A percentile compares a stretch with the other conserved stretches of the same genome.
These are phyloP conservation scores for Fusarium longipes DNA, from an alignment of 2,329 filamentous ascomycete species.

Conservation along the genomic window DNA sequence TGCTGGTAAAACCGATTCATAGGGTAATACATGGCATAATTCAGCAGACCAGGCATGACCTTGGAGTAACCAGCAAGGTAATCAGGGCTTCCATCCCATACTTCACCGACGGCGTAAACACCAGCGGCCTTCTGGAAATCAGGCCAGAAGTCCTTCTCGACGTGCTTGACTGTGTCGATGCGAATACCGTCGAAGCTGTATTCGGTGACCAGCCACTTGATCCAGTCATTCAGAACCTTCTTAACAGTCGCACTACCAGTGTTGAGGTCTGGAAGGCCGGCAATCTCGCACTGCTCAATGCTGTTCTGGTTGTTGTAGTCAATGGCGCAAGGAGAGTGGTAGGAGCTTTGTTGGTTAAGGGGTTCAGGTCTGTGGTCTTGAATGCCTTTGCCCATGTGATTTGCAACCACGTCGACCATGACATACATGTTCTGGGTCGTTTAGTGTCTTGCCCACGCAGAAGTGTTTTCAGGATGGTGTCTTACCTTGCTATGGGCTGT, in stretches of 20 bases:
- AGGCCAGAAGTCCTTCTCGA: slow-evolving; percentile 68
- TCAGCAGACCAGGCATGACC: slow-evolving; percentile 68
- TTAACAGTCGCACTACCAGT: slow-evolving; percentile 64
- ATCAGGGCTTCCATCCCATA: slow-evolving; percentile 63
- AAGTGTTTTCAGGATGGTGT: accelerated
- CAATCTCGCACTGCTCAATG: slow-evolving; percentile 26
- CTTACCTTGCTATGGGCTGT: slow-evolving; percentile 34
- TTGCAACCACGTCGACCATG: slow-evolving; percentile 71
- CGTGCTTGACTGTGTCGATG: slow-evolving; percentile 72
- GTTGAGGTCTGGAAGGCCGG: slow-evolving; percentile 67
- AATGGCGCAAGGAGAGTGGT: slow-evolving; percentile 20
- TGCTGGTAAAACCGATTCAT: slow-evolving; percentile 56
- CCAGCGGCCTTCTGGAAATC: slow-evolving; percentile 64
- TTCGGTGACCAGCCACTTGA: slow-evolving; percentile 65
- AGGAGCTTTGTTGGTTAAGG: slow-evolving; percentile 57
- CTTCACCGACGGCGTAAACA: slow-evolving; percentile 71
- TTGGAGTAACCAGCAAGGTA: slow-evolving; percentile 65
- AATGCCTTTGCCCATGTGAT: slow-evolving; percentile 67
- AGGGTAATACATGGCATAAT: slow-evolving; percentile 64
- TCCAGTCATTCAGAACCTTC: slow-evolving; percentile 67
- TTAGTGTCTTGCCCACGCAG: neutral
- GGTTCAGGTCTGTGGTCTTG: slow-evolving; percentile 55
- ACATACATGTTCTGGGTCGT: slow-evolving; percentile 56
- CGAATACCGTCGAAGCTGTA: slow-evolving; percentile 72
- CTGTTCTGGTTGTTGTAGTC: slow-evolving; percentile 32